Conservation (phyloP, 805 yeast species). For the Saccharomyces paradoxus region DNA sequence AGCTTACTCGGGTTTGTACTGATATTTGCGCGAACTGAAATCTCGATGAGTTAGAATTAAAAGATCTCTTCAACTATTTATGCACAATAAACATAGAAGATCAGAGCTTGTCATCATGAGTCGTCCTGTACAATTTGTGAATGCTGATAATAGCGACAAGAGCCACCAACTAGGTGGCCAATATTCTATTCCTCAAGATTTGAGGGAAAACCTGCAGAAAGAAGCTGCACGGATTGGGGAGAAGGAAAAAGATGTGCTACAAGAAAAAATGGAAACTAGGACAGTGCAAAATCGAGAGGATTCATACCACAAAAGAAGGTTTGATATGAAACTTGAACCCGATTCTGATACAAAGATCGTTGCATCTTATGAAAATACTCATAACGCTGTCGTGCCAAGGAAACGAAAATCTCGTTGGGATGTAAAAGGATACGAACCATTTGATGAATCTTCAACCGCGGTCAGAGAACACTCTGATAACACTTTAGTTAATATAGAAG, state of each 20-base stretch:
- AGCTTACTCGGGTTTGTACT: background rate
- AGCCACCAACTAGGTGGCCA: constrained; percentile 30
- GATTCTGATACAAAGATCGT: constrained; percentile 30
- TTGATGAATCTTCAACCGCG: constrained; percentile 37
- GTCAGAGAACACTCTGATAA: constrained; percentile 27
- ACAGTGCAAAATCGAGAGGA: constrained; percentile 34
- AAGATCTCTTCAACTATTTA: background rate
- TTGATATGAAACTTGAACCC: constrained; percentile 22
- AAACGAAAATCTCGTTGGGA: constrained; percentile 30
- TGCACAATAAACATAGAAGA: background rate
- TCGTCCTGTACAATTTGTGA: background rate
- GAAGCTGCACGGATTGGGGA: constrained; percentile 14
- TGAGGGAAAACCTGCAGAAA: constrained; percentile 23
- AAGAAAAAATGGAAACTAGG: constrained; percentile 20
- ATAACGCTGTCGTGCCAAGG: constrained; percentile 17
- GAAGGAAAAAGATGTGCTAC: constrained; percentile 28
- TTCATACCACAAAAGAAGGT: constrained; percentile 40
- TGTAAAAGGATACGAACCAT: constrained; percentile 41
- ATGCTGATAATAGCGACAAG: background rate
- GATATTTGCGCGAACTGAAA: background rate
- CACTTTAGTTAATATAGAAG: constrained; percentile 50
- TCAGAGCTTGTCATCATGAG: background rate
- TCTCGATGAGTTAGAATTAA: background rate
- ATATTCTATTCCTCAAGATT: constrained; percentile 35
- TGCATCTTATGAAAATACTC: constrained; percentile 33